Base-by-base conservation (phyloP, 768 basidiomycete species). In the Boletellus ananiceps region DNA sequence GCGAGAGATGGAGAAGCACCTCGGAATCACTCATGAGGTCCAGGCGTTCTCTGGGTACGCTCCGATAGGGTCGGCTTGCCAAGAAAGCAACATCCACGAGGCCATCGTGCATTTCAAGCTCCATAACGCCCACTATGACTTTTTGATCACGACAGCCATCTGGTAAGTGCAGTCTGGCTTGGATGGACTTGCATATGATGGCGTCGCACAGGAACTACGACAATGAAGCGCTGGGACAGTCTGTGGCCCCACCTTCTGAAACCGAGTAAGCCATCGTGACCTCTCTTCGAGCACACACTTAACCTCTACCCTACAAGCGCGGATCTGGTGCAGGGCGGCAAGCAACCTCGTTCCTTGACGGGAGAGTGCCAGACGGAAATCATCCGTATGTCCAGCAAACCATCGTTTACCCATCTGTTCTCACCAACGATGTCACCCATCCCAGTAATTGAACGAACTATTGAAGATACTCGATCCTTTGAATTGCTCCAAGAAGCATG, bases 81-180 rank as follows among this genome's bases (percentile, higher is more conserved):
- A 46, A 25, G 51, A 57, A 27, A 39, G 32, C 8, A 31, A 36
- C 8, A 4, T 57, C 18, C 37, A 44, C 12, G 12, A 0, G 4
- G 46, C 44, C 18, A 21, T 48, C 16, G 3, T 11, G 0, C 46
- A 48, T 31, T 57, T 57, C 13, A 13, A 35, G n/a, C 13, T 31
- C 9, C 49, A 34, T 25, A 45, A 42, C 15, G 33, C 46, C 0
- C 39, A 56, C 13, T 56, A 56, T 35, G 38, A 47, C 16, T 57
- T 47, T 25, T 40, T 57, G 39, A 39, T 56, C 11, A 45, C 31
- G 15, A 56, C 42, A 15, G 33, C 47, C 14, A 37, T 56, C n/a
- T 56, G 54, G 55, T 57, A n/a, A 35, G 45, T 40, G 14, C 4
- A 3, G 1, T 14, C 11, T 23, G 6, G 19, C 2, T 36, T 18